Conservation (phyloP, 2,329 filamentous ascomycete genomes). For the Pseudogymnoascus sp. region DNA sequence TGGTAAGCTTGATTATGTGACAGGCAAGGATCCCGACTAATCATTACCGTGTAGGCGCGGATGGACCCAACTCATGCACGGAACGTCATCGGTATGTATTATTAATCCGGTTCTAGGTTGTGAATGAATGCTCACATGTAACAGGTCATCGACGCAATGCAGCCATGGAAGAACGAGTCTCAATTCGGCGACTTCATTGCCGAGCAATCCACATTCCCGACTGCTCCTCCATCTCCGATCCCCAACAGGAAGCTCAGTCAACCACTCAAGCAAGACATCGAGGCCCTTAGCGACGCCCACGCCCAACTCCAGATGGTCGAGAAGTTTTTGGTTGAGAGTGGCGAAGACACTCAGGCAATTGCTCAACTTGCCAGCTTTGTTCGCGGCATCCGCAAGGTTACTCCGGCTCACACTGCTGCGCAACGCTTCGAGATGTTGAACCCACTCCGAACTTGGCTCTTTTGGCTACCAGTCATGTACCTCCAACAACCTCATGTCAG, state of each 20-base stretch:
- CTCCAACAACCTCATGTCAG: conserved; percentile 70
- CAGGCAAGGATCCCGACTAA: conserved; percentile 30
- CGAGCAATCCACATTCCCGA: conserved; percentile 67
- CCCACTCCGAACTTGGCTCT: conserved; percentile 82
- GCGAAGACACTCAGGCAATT: conserved; percentile 60
- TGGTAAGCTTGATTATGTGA: conserved; percentile 55
- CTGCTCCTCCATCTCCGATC: conserved; percentile 53
- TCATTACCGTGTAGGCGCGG: conserved; percentile 55
- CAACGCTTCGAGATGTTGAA: conserved; percentile 88
- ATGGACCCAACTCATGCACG: conserved; percentile 89
- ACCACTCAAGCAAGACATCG: conserved; percentile 61
- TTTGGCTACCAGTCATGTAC: conserved; percentile 85
- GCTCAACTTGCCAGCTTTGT: conserved; percentile 65
- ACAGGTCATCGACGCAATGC: conserved; percentile 84
- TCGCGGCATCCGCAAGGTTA: conserved; percentile 62
- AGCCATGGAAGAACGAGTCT: conserved; percentile 82
- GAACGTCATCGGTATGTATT: conserved; percentile 70
- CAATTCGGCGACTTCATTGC: conserved; percentile 75
- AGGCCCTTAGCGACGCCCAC: conserved; percentile 58
- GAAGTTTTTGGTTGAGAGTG: conserved; percentile 57
- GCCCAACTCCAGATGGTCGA: conserved; percentile 61
- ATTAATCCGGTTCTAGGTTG: conserved; percentile 5
- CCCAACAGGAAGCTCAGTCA: conserved; percentile 50
- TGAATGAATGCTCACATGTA: conserved; percentile 22
- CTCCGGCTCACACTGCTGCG: conserved; percentile 60